These are phyloP conservation scores for Colletotrichum sp. DNA, from an alignment of 2,329 filamentous ascomycete genomes.

Conservation along the genomic window DNA sequence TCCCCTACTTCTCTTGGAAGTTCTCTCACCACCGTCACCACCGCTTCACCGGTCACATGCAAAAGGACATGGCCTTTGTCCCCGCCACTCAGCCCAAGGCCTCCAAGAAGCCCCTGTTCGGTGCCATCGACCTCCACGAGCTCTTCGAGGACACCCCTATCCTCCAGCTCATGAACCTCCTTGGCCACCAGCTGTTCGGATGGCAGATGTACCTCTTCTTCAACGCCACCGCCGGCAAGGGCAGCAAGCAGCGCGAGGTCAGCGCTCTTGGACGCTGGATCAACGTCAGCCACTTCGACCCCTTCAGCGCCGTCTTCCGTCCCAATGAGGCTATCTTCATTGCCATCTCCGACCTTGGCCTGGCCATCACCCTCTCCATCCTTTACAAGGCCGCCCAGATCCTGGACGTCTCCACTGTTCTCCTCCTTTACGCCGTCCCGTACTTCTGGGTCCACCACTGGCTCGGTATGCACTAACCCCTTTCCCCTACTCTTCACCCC, in stretches of 20 bases:
- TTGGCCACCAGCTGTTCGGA: constrained; percentile 68
- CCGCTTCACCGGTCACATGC: constrained; percentile 70
- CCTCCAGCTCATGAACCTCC: constrained; percentile 55
- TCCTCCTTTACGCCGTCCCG: constrained; percentile 66
- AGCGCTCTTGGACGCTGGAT: constrained; percentile 38
- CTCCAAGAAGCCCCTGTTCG: constrained; percentile 36
- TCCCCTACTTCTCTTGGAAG: constrained; percentile 78
- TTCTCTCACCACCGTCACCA: constrained; percentile 74
- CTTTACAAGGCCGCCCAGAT: constrained; percentile 58
- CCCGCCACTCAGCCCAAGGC: constrained; percentile 49
- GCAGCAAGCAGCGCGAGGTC: constrained; percentile 51
- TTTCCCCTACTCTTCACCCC: background rate
- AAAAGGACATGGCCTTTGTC: constrained; percentile 71
- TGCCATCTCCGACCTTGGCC: constrained; percentile 63
- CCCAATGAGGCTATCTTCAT: constrained; percentile 62
- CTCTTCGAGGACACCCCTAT: constrained; percentile 69
- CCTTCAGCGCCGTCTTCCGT: constrained; percentile 65
- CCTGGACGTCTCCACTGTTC: constrained; percentile 61
- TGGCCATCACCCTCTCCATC: constrained; percentile 53
- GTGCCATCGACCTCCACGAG: constrained; percentile 52
- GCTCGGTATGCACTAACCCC: constrained; percentile 54
- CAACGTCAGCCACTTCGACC: constrained; percentile 64
- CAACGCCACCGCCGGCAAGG: constrained; percentile 57
- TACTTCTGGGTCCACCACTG: constrained; percentile 77
- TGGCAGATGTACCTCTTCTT: constrained; percentile 69